Base-by-base conservation (phyloP, 139 green algal genomes). In the Dunaliella sp. region DNA sequence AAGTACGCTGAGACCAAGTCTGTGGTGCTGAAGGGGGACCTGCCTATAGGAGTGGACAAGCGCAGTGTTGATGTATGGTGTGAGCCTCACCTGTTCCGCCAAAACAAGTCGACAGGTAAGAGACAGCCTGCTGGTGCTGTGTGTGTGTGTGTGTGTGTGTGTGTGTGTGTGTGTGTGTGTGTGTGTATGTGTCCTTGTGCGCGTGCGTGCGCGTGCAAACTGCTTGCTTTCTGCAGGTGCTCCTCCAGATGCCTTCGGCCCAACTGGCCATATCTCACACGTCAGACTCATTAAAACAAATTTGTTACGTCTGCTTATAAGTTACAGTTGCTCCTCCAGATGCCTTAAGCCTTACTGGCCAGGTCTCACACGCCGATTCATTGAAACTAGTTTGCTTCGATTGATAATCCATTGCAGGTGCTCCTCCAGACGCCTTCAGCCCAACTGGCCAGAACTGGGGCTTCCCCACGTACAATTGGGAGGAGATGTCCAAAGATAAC, bases 401-500 rank as follows among this genome's bases (percentile, higher is more conserved):
- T n/a, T n/a, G n/a, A n/a, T n/a, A n/a, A n/a, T n/a, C n/a, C n/a
- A n/a, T n/a, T 76, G 57, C 81, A 85, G 81, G 81, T 58, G 80
- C 85, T 0, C 85, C 85, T 3, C 85, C 85, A 25, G 85, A 86
- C 81, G 36, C 38, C 12, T 89, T 89, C 72, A 94, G 97, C 83
- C 81, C 93, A 77, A 94, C 94, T 30, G 97, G 97, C 36, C 95
- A 97, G 91, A 98, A 98, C 90, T 99, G 96, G 96, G 97, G 97
- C 82, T 99, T 99, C 92, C 97, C 97, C 79, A 99, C 96, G 24
- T 99, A 99, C 91, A 94, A 98, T 86, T 99, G 97, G 97, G 95
- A 98, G 86, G 94, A 95, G 58, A 99, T 99, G 97, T 89, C 88
- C 2, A 92, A 95, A 33, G 95, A 98, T 85, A 92, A 93, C 58